Evolutionary conservation across 1,139 yeast genomes (phyloP).

Genomic region (Candida pseudoviswanathii): DNA sequence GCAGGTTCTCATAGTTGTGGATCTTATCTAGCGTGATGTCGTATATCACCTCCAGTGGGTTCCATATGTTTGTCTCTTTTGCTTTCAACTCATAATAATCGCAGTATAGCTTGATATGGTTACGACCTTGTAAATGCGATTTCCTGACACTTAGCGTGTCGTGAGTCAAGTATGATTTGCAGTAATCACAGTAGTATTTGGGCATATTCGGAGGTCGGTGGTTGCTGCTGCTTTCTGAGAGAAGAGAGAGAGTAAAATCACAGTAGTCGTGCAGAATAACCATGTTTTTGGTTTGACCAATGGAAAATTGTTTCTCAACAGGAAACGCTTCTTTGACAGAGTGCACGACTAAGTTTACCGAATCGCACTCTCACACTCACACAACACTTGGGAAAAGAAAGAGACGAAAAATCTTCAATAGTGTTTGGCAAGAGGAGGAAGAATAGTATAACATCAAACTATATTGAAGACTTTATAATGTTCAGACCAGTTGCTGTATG

Average conservation of each 20-base stretch:
- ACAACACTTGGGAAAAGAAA: not conserved
- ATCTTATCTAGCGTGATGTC: conserved; percentile 41
- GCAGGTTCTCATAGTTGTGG: conserved; percentile 19
- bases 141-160: conserved; percentile 86
- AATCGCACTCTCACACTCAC: conserved; percentile 1
- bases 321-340: not conserved
- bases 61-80: conserved; percentile 49
- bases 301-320: conserved; percentile 6
- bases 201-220: conserved; percentile 35
- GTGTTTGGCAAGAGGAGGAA: not conserved
- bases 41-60: conserved; percentile 39
- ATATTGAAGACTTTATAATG: conserved; percentile 18
- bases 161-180: conserved; percentile 83
- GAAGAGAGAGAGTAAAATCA: not conserved
- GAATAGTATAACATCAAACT: not conserved
- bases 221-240: not conserved
- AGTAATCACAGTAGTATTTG: conserved; percentile 82
- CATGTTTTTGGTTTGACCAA: conserved; percentile 10
- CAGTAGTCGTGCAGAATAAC: not conserved
- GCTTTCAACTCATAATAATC: conserved; percentile 72
- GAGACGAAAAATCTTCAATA: conserved; percentile 6
- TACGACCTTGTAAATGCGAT: conserved; percentile 78
- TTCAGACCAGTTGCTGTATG: conserved; percentile 45
- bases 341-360: conserved; percentile 5
- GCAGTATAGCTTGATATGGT: conserved; percentile 74